Conservation (phyloP, 2,329 filamentous ascomycete genomes). For the Penicillium frequentans region DNA sequence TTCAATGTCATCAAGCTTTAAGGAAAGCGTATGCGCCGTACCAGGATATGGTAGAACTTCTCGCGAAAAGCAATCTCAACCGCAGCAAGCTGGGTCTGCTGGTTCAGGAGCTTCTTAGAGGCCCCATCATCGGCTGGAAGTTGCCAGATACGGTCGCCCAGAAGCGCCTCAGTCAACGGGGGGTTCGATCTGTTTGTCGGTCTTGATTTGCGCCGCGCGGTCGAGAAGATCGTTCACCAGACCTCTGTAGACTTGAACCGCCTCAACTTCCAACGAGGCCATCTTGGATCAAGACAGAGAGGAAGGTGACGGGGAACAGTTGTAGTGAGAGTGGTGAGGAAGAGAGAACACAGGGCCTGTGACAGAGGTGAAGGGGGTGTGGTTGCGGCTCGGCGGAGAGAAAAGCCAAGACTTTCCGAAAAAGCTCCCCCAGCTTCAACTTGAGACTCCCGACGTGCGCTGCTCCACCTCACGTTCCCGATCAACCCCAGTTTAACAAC, state of each 20-base stretch:
- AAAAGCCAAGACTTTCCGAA: constrained; percentile 26
- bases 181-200: constrained; percentile 66
- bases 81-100: constrained; percentile 61
- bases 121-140: constrained; percentile 32
- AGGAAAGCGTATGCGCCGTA: constrained; percentile 47
- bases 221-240: constrained; percentile 60
- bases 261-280: constrained; percentile 34
- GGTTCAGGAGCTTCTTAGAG: constrained; percentile 42
- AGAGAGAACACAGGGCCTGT: constrained; percentile 1
- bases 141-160: constrained; percentile 41
- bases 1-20: background rate
- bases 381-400: constrained; percentile 34
- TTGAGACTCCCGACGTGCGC: constrained; percentile 30
- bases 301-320: constrained; percentile 1
- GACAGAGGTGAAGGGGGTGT: constrained; percentile 4
- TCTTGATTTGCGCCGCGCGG: constrained; percentile 61
- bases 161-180: constrained; percentile 67
- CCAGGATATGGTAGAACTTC: constrained; percentile 76
- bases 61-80: constrained; percentile 82
- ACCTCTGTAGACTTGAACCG: constrained; percentile 47
- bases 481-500: constrained; percentile 15
- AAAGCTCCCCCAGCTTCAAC: constrained; percentile 32
- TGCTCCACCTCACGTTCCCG: constrained; percentile 25
- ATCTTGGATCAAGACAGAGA: constrained; percentile 21
- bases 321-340: constrained; percentile 2